phyloP scores from a whole-genome alignment of 2,329 filamentous ascomycete species.

The Elsinoe necatrix region DNA sequence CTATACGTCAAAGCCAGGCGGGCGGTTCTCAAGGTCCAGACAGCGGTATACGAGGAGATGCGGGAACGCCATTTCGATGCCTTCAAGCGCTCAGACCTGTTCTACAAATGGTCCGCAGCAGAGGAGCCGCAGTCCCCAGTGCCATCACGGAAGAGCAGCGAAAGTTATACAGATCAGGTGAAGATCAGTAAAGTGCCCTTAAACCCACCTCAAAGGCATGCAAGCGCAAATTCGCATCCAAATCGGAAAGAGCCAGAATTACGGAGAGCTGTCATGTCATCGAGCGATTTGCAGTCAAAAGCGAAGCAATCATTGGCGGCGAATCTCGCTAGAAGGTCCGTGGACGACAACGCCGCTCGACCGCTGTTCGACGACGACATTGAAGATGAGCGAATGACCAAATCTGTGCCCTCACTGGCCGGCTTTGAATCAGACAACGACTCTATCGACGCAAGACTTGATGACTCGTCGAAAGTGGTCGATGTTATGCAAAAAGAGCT shows the following conservation, averaged over 20 bases:
- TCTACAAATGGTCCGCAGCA: constrained; percentile 89
- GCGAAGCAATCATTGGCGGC: constrained; percentile 28
- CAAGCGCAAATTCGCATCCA: background rate
- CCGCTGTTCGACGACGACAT: constrained; percentile 77
- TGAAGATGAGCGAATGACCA: constrained; percentile 60
- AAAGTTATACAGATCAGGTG: background rate
- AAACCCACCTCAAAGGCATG: constrained; percentile 12
- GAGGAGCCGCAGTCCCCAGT: constrained; percentile 48
- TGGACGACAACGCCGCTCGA: constrained; percentile 55
- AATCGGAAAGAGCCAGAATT: constrained; percentile 39
- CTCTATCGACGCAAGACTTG: constrained; percentile 48
- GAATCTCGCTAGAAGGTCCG: constrained; percentile 53
- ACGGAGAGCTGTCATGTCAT: constrained; percentile 52
- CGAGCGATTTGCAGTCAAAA: constrained; percentile 46
- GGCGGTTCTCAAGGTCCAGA: constrained; percentile 74
- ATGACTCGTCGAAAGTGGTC: constrained; percentile 70
- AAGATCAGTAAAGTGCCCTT: constrained; percentile 9
- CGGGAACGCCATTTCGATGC: constrained; percentile 68
- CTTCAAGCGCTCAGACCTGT: constrained; percentile 89
- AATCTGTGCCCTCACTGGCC: constrained; percentile 71
- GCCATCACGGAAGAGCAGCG: background rate
- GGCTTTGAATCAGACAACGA: constrained; percentile 69
- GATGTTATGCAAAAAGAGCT: constrained; percentile 88
- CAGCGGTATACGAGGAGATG: constrained; percentile 74
- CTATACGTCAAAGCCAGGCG: constrained; percentile 79